Evolutionary conservation across 352 stramenopile species (phyloP).

Genomic region (Globisporangium okanoganense): DNA sequence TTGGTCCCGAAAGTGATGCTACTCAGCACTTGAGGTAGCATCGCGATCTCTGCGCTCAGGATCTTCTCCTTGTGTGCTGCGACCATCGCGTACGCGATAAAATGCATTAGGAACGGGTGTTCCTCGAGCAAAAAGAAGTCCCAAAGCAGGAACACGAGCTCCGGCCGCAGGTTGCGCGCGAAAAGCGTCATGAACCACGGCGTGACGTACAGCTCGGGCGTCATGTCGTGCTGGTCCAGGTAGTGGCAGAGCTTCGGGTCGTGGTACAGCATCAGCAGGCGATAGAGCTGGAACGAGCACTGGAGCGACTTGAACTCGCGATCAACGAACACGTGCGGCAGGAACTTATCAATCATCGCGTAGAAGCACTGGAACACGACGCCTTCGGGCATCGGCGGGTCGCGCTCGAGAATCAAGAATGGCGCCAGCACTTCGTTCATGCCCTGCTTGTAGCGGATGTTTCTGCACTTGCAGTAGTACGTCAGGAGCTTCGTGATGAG

Average conservation of each 20-base stretch:
- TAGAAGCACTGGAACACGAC: constrained; percentile 88
- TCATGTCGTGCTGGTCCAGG: constrained; percentile 90
- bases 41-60: constrained; percentile 59
- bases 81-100: constrained; percentile 85
- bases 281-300: constrained; percentile 91
- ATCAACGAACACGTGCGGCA: constrained; percentile 87
- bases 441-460: constrained; percentile 91
- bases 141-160: constrained; percentile 85
- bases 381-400: constrained; percentile 42
- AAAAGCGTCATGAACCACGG: constrained; percentile 95
- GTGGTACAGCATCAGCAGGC: constrained; percentile 90
- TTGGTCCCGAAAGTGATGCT: constrained; percentile 59
- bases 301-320: constrained; percentile 90
- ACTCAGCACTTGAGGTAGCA: constrained; percentile 80
- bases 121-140: constrained; percentile 90
- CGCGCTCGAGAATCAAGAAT: constrained; percentile 78
- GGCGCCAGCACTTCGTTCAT: constrained; percentile 94
- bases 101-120: constrained; percentile 87
- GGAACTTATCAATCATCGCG: constrained; percentile 85
- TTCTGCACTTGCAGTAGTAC: constrained; percentile 91
- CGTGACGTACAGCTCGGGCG: constrained; percentile 91
- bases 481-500: constrained; percentile 85
- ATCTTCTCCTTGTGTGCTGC: constrained; percentile 52
- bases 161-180: constrained; percentile 66
- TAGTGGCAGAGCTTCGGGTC: constrained; percentile 85